Evolutionary conservation across 2,329 filamentous ascomycete genomes (phyloP), one percentile per base, ranked within the genome.

Genomic region (Fusarium odoratissimum): DNA sequence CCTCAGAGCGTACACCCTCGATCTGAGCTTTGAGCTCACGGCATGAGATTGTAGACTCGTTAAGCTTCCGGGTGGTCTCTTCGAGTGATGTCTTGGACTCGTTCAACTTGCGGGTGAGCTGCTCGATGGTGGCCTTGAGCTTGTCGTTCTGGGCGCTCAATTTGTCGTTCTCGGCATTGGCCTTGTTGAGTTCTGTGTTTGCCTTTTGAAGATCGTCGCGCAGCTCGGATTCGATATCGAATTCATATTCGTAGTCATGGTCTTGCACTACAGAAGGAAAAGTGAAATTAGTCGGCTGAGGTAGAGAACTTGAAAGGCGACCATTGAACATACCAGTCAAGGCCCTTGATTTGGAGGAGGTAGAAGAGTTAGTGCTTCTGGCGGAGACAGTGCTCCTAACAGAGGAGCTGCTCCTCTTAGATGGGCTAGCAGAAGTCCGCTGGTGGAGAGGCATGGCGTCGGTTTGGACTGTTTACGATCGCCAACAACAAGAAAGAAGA

Each of bases 81-180:
- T 77, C 72, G 35, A 73, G 66, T 23, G 69, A 66, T 23, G 62
- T 56, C 67, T 75, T 77, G 35, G 66, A 64, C 46, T 81, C 78
- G 28, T 78, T 74, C 33, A 81, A 66, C 68, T 79, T 80, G 64
- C 77, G 75, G 58, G 67, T 79, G 55, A 77, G 76, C 60, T 76
- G 70, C 40, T 81, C 77, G 42, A 77, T 72, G 52, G 72, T 71
- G 21, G 56, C 62, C 62, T 79, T 74, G 64, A 80, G 78, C 52
- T 77, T 78, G 51, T 78, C 76, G 41, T 72, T 77, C 31, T 78
- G 76, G 55, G 71, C 64, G 35, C 63, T 74, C 61, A 80, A 77
- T 25, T 78, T 78, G 52, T 78, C 76, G 44, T 72, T 77, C 23
- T 78, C 77, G 48, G 73, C 71, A 33, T 75, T 77, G 60, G 72